Evolutionary conservation across 2,329 filamentous ascomycete species (phyloP), one percentile per base, ranked within the genome.

Genomic region (Ramularia endophylla): DNA sequence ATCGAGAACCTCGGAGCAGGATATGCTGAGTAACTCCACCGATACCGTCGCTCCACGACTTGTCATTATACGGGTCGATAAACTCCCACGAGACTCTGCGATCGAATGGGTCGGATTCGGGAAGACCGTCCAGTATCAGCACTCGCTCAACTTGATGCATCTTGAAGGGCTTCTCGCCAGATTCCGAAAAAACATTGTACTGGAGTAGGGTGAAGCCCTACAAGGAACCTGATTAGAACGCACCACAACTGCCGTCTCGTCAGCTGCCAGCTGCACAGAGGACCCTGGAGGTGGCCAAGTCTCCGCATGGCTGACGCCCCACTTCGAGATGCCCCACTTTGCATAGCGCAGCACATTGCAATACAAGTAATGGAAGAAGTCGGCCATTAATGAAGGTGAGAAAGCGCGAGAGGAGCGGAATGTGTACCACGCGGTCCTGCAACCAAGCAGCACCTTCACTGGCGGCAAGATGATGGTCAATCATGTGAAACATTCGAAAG

Each of bases 61-160:
- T 53, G 83, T 92, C 58, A 75, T 83, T 0, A 82, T 80, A 1
- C 80, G 92, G 57, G 84, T 95, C 1, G 74, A 81, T 31, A 77
- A 81, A 50, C 71, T 98, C 9, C 92, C 92, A 1, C 77, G 86
- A 15, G 71, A 69, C 12, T 83, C 83, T 19, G 72, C 72, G 27
- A 78, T 95, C 8, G 92, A 98, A 67, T 98, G 90, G 89, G 52
- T 56, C 15, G 53, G 48, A 5, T 45, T 32, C 22, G 45, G 48
- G 15, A 39, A 40, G n/a, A 40, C 35, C 7, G 20, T 35, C 8
- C 18, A n/a, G 6, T 5, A 16, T 4, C 17, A 27, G 19, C 19
- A 32, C 12, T 5, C 12, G 13, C 20, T 15, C 12, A 27, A 52
- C 22, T 44, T 40, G 20, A 30, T 34, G 16, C 54, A 55, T 40